A percentile compares a stretch with the other conserved stretches of the same genome.
phyloP scores from a whole-genome alignment of 1,139 yeast genomes.

The Magnusiomyces fungicola region DNA sequence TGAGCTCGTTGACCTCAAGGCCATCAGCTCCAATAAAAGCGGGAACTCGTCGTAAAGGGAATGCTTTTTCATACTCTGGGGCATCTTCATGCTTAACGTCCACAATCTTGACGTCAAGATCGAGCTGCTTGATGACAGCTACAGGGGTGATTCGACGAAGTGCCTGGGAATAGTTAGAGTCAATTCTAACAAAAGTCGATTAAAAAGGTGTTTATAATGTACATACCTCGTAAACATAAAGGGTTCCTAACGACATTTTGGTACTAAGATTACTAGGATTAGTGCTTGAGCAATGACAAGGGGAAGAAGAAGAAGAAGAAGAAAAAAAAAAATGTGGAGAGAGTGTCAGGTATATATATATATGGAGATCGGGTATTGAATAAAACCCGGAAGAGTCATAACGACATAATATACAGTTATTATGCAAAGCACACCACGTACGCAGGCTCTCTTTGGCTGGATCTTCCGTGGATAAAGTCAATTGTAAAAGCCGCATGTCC shows the following conservation, averaged over 20 bases:
- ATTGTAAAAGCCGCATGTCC: too few species aligned
- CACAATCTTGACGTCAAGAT: constrained; percentile 56
- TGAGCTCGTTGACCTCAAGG: constrained; percentile 64
- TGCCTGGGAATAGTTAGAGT: not conserved
- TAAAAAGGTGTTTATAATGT: not conserved
- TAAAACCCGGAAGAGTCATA: too few species aligned
- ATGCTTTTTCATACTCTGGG: constrained; percentile 45
- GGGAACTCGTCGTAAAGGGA: constrained; percentile 73
- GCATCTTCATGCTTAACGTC: constrained; percentile 26
- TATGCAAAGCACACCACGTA: too few species aligned
- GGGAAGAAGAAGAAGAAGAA: not conserved
- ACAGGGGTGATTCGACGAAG: constrained; percentile 21
- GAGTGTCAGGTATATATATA: not conserved
- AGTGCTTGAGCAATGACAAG: not conserved
- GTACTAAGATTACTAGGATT: not conserved
- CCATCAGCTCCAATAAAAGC: constrained; percentile 78
- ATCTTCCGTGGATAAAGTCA: too few species aligned
- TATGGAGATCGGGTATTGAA: too few species aligned
- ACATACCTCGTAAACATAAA: constrained; percentile 18
- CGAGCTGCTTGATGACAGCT: constrained; percentile 62
- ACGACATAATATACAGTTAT: too few species aligned
- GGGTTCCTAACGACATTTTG: constrained; percentile 32
- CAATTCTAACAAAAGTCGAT: not conserved
- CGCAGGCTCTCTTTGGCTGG: too few species aligned
- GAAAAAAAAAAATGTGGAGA: not conserved